Percentiles rank a stretch among this genome's conserved stretches.
Conservation (phyloP, 208 protist genomes). For the Porcisia deanei region DNA sequence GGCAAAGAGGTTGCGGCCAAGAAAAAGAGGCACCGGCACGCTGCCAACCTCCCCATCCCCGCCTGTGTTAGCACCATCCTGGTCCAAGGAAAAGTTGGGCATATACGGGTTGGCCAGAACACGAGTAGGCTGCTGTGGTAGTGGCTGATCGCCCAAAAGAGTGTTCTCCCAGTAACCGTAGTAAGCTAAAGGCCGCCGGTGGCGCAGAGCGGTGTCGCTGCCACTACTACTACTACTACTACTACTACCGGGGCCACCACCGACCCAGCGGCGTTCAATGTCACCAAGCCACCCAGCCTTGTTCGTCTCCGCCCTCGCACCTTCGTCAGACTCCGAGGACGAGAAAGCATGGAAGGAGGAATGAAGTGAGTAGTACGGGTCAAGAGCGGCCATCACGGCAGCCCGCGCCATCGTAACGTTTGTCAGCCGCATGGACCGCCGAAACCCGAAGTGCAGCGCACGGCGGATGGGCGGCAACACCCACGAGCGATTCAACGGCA, state of each 20-base stretch:
- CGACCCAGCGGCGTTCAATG: not conserved
- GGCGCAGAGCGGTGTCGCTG: not conserved
- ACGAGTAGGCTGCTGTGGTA: conserved; percentile 34
- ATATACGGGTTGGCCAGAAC: conserved; percentile 53
- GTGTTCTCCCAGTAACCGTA: conserved; percentile 71
- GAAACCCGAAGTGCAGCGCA: conserved; percentile 71
- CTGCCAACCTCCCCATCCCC: conserved; percentile 4
- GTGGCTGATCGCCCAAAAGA: conserved; percentile 49
- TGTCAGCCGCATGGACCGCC: conserved; percentile 41
- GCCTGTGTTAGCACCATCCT: not conserved
- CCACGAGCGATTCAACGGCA: conserved; percentile 58
- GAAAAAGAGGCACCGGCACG: conserved; percentile 41
- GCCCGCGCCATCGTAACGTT: conserved; percentile 32
- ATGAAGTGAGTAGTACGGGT: conserved; percentile 11
- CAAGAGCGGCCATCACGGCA: conserved; percentile 50
- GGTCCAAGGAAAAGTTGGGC: not conserved
- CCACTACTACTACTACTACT: not conserved
- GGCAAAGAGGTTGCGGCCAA: conserved; percentile 67
- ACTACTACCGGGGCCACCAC: not conserved
- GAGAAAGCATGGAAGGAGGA: not conserved
- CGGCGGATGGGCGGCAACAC: conserved; percentile 30
- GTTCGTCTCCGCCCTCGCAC: not conserved
- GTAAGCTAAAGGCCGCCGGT: conserved; percentile 31
- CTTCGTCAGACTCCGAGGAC: not conserved
- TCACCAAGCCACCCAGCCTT: conserved; percentile 12